A percentile compares a stretch with the other conserved stretches of the same genome.
These are phyloP conservation scores for Verticillium dahliae DNA, from an alignment of 2,329 filamentous ascomycete genomes.

Conservation along the genomic window DNA sequence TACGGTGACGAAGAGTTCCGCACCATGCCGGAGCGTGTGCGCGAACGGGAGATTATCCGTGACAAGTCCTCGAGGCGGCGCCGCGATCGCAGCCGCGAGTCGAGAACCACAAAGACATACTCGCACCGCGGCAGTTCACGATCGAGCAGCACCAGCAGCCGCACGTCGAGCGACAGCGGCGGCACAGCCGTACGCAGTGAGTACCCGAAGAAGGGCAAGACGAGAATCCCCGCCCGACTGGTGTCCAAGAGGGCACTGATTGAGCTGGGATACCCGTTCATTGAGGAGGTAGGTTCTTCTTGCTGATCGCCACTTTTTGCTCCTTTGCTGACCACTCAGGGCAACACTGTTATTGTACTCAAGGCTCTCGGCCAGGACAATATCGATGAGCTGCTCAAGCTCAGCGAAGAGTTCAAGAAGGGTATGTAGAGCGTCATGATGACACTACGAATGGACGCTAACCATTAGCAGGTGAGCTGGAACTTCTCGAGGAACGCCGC, in stretches of 20 bases:
- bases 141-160: constrained; percentile 36
- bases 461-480: constrained; percentile 30
- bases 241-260: constrained; percentile 76
- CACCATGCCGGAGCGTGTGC: constrained; percentile 50
- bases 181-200: constrained; percentile 50
- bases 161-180: constrained; percentile 38
- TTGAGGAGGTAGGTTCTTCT: constrained; percentile 64
- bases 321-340: constrained; percentile 38
- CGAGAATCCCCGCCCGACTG: constrained; percentile 73
- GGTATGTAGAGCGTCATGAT: constrained; percentile 27
- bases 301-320: constrained; percentile 30
- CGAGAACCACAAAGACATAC: constrained; percentile 29
- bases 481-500: constrained; percentile 42
- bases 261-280: constrained; percentile 78
- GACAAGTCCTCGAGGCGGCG: constrained; percentile 29
- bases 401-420: constrained; percentile 71
- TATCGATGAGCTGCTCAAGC: constrained; percentile 80
- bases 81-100: constrained; percentile 34
- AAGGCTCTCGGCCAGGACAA: constrained; percentile 83
- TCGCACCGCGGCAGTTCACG: constrained; percentile 31
- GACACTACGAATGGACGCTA: neutral
- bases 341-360: constrained; percentile 72
- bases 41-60: constrained; percentile 55
- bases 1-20: constrained; percentile 70
- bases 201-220: constrained; percentile 82